Conservation (phyloP, 768 basidiomycete species). For the Sarcodon sp. region DNA sequence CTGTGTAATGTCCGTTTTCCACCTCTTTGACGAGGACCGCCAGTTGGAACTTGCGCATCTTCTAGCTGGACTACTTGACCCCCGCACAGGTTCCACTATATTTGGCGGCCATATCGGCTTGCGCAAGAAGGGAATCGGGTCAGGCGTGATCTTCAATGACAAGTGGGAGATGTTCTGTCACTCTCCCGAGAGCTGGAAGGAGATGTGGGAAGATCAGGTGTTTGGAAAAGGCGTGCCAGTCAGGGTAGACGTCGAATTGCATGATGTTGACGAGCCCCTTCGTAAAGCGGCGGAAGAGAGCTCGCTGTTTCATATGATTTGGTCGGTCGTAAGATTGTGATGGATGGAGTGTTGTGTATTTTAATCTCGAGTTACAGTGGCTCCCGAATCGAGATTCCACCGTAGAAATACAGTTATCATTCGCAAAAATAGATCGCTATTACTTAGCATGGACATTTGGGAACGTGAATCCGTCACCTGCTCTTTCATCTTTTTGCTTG, state of each 20-base stretch:
- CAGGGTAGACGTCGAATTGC: slow-evolving; percentile 11
- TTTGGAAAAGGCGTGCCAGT: slow-evolving; percentile 21
- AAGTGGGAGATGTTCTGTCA: slow-evolving; percentile 17
- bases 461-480: too few relatives aligned
- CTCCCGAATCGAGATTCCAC: too few relatives aligned
- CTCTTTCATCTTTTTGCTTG: too few relatives aligned
- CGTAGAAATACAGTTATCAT: too few relatives aligned
- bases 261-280: not conserved
- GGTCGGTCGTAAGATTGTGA: too few relatives aligned
- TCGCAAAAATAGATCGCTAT: too few relatives aligned
- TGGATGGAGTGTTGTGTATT: too few relatives aligned
- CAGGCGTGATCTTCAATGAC: too few relatives aligned
- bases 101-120: slow-evolving; percentile 27
- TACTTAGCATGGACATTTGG: too few relatives aligned
- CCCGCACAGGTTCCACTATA: slow-evolving; percentile 29
- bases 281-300: too few relatives aligned
- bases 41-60: slow-evolving; percentile 29
- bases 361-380: too few relatives aligned
- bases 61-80: slow-evolving; percentile 29
- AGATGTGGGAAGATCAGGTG: slow-evolving; percentile 22
- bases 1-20: slow-evolving; percentile 38
- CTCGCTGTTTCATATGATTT: too few relatives aligned
- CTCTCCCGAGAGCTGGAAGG: slow-evolving; percentile 20
- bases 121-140: slow-evolving; percentile 16
- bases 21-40: slow-evolving; percentile 27